A percentile compares a stretch with the other conserved stretches of the same genome.
Conservation (phyloP, 2,329 filamentous ascomycete genomes). For the Phialemonium atrogriseum region DNA sequence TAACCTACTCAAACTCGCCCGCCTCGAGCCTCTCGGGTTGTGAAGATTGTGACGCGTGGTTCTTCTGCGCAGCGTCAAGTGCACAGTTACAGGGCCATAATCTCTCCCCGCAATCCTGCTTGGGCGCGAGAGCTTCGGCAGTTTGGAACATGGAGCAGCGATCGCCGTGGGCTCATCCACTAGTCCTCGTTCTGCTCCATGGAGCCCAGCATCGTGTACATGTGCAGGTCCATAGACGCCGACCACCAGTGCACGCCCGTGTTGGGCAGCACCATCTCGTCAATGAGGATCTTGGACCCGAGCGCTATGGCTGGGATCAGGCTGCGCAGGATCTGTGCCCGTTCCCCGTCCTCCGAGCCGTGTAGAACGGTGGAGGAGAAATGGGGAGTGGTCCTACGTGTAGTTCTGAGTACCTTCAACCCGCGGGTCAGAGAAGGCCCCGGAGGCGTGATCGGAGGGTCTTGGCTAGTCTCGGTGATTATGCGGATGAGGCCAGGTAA, state of each 20-base stretch:
- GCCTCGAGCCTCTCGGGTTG: too few relatives aligned
- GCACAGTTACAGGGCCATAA: too few relatives aligned
- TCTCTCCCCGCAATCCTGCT: too few relatives aligned
- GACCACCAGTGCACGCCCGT: slow-evolving; percentile 20
- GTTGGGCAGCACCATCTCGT: slow-evolving; percentile 33
- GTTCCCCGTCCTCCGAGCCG: slow-evolving; percentile 26
- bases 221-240: slow-evolving; percentile 24
- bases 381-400: slow-evolving; percentile 16
- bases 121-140: too few relatives aligned
- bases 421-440: slow-evolving; percentile 16
- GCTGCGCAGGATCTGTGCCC: slow-evolving; percentile 22
- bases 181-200: slow-evolving; percentile 25
- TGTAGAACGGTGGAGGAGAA: slow-evolving; percentile 29
- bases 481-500: slow-evolving; percentile 21
- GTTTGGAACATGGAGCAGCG: too few relatives aligned
- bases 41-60: too few relatives aligned
- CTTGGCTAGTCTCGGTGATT: slow-evolving; percentile 18
- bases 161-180: too few relatives aligned
- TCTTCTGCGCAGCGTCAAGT: too few relatives aligned
- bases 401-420: slow-evolving; percentile 18
- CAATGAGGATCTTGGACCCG: slow-evolving; percentile 29
- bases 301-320: slow-evolving; percentile 21
- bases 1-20: too few relatives aligned
- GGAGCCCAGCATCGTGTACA: slow-evolving; percentile 24
- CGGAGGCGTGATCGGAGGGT: slow-evolving; percentile 21